Evolutionary conservation across 345 rosid genomes (phyloP), one percentile per base, ranked within the genome.

Genomic region (Salix exigua): DNA sequence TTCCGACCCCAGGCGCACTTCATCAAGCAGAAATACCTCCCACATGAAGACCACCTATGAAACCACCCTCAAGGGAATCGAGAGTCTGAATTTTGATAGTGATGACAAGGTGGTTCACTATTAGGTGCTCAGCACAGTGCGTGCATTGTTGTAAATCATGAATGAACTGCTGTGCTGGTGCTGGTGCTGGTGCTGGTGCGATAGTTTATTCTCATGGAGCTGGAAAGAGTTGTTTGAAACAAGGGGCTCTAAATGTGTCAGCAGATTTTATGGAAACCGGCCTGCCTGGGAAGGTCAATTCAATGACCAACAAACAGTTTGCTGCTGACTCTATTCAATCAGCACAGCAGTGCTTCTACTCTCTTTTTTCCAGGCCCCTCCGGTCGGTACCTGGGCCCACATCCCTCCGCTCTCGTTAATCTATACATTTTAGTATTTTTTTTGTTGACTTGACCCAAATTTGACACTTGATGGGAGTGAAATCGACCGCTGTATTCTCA

Each of bases 61-160:
- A 50, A 76, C 88, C 37, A 81, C 93, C 48, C 82, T 92, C 1
- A 90, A 86, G 82, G 97, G 93, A 77, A 87, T 92, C 0, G 93
- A 90, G 80, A 71, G 82, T 67, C 88, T 92, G 77, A 89, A 84
- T 77, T 86, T 92, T 58, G 92, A 87, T 65, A 53, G 74, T 66
- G 89, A 88, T 19, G 91, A 88, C 72, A 84, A 81, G 78, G 87
- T 81, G 78, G 87, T 81, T 80, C 88, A 83, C 50, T 85, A 81
- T 71, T 88, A 82, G 83, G 81, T 23, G 64, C 69, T 67, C 40
- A n/a, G 48, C 63, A 1, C 72, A 16, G 64, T 12, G 66, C 73
- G 64, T 12, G 66, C 73, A 50, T 37, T 79, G 86, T 74, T 83
- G 87, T 81, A 82, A 80, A 80, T 85, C 88, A 37, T 67, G 83